A percentile compares a stretch with the other conserved stretches of the same genome.
These are phyloP conservation scores for Austroboletus eburneus DNA, from an alignment of 768 basidiomycete genomes.

Conservation along the genomic window DNA sequence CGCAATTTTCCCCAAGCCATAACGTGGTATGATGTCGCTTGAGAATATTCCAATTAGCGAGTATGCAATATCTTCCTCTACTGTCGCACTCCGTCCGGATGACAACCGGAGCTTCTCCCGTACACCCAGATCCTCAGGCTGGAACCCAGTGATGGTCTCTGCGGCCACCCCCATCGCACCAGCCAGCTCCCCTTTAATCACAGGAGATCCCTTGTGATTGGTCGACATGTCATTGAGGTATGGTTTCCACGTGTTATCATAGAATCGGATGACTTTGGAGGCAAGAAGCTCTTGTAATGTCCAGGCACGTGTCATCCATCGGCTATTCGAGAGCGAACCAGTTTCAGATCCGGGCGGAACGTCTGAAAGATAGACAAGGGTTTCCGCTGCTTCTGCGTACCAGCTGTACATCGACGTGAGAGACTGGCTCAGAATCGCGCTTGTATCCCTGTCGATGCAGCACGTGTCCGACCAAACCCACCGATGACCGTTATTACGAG, in stretches of 20 bases:
- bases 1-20: background rate
- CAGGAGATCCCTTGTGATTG: background rate
- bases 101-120: background rate
- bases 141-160: background rate
- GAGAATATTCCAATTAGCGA: background rate
- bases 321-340: background rate
- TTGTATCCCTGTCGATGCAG: background rate
- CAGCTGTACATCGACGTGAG: slow-evolving; percentile 5
- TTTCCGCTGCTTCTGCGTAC: background rate
- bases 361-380: background rate
- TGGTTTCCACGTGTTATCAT: background rate
- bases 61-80: background rate
- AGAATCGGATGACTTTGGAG: background rate
- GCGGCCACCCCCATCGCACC: background rate
- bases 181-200: background rate
- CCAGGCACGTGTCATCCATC: background rate
- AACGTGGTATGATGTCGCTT: background rate
- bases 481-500: background rate
- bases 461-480: slow-evolving; percentile 3
- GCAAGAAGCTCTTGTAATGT: background rate
- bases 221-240: background rate
- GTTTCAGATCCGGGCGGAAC: background rate
- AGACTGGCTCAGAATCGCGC: background rate
- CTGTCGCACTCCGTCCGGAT: background rate
- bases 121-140: background rate